Evolutionary conservation across 2,329 filamentous ascomycete species (phyloP), one percentile per base, ranked within the genome.

Genomic region (Sarocladium strictum): DNA sequence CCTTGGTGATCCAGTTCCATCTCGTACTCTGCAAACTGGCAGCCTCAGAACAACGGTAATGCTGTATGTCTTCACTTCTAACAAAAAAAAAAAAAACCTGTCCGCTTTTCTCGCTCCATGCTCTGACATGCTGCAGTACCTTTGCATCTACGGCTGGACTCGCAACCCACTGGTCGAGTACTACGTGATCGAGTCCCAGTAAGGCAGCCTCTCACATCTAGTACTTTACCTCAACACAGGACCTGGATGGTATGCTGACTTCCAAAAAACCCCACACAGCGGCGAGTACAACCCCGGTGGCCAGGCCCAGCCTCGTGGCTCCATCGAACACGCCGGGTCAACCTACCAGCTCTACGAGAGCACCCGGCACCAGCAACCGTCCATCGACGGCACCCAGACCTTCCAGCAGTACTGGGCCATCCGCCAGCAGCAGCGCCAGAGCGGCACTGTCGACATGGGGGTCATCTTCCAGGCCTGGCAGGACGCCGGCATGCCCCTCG

Each of bases 401-500:
- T 76, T 77, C 64, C 64, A 71, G 63, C 74, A 76, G 66, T 77
- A 70, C 65, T 76, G 73, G 72, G 72, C 70, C 27, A 71, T 81
- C 15, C 70, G 78, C 55, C 62, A 67, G 53, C 61, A 57, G 32
- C 76, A 79, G 69, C 68, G 76, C 45, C 68, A 69, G 17, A 68
- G 72, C 51, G 78, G 78, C 3, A 76, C 71, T 10, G 72, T 81
- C 56, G 75, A 70, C 27, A 70, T 69, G 7, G 65, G 62, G 32
- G 74, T 70, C 57, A 75, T 79, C 63, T 78, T 80, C 59, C 67
- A 73, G 58, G 76, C 76, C 9, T 80, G 77, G 77, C 64, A 63
- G 27, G 65, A 67, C 55, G 59, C 63, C 19, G 75, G 75, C 14
- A 65, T 77, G 65, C 69, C 63, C 38, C 59, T 79, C n/a, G 76